phyloP scores from a whole-genome alignment of 768 basidiomycete genomes.

The Calocybe gangraenosa region DNA sequence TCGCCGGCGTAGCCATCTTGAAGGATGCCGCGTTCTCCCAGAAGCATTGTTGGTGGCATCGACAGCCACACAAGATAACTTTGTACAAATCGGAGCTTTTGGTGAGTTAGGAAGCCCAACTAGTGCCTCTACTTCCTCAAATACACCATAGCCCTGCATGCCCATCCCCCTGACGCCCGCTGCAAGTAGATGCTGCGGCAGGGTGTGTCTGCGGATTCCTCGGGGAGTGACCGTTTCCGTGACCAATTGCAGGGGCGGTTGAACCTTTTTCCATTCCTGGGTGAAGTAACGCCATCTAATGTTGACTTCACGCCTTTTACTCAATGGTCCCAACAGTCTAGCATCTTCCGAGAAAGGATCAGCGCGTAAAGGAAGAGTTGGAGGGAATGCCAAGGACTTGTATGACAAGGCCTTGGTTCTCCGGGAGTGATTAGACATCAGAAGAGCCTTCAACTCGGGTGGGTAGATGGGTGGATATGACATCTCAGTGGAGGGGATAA shows the following conservation, averaged over 20 bases:
- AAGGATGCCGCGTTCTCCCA: slow-evolving; percentile 25
- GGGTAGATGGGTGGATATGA: slow-evolving; percentile 67
- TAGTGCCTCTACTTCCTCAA: slow-evolving; percentile 42
- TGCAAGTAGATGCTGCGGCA: slow-evolving; percentile 11
- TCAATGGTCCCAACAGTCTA: slow-evolving; percentile 56
- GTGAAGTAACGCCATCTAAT: slow-evolving; percentile 64
- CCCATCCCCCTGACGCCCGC: slow-evolving; percentile 31
- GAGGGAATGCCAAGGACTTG: slow-evolving; percentile 42
- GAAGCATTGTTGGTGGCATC: not conserved
- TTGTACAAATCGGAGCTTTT: slow-evolving; percentile 29
- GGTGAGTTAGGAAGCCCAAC: slow-evolving; percentile 30
- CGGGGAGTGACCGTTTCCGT: slow-evolving; percentile 14
- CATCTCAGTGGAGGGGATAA: slow-evolving; percentile 46
- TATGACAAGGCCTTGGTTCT: slow-evolving; percentile 39
- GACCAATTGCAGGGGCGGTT: slow-evolving; percentile 56
- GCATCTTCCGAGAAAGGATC: slow-evolving; percentile 57
- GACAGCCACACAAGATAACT: slow-evolving; percentile 12
- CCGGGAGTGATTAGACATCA: slow-evolving; percentile 49
- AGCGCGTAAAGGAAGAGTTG: slow-evolving; percentile 53
- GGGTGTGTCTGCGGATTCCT: slow-evolving; percentile 2
- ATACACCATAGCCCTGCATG: slow-evolving; percentile 38
- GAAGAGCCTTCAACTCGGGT: slow-evolving; percentile 54
- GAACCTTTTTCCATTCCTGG: slow-evolving; percentile 47
- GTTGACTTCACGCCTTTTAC: slow-evolving; percentile 73
- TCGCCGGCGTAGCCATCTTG: slow-evolving; percentile 48